phyloP scores from a whole-genome alignment of 257 asterid genomes.

The Solanum paucissectum region DNA sequence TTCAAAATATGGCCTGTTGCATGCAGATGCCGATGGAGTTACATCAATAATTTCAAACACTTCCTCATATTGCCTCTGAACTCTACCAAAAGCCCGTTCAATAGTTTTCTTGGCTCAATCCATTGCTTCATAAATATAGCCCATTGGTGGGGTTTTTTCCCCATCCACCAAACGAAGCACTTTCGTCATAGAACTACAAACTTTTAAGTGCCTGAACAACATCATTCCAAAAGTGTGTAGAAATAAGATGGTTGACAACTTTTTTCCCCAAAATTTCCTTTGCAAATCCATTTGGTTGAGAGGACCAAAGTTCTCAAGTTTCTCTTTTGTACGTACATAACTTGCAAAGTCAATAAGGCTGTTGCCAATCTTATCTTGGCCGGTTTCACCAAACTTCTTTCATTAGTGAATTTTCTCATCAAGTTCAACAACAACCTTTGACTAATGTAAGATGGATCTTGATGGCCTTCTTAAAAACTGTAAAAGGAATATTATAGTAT shows the following conservation, averaged over 20 bases:
- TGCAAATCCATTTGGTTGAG: not conserved
- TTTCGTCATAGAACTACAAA: not conserved
- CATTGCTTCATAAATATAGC: not conserved
- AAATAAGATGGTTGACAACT: not conserved
- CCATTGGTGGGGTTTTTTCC: not conserved
- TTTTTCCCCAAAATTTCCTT: not conserved
- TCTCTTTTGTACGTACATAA: not conserved
- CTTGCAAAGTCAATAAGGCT: not conserved
- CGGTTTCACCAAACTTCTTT: not conserved
- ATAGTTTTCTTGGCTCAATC: not conserved
- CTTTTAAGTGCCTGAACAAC: not conserved
- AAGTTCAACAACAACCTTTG: not conserved
- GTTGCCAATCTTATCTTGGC: not conserved
- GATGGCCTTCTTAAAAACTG: not conserved
- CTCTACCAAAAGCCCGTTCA: not conserved
- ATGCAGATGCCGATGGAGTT: not conserved
- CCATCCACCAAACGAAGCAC: not conserved
- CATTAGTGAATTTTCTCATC: not conserved
- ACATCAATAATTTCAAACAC: not conserved
- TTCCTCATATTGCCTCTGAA: not conserved
- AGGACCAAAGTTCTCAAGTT: not conserved
- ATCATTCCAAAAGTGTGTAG: not conserved
- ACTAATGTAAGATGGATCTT: not conserved
- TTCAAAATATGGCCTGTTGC: not conserved
- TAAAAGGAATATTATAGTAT: not conserved